Percentiles rank a stretch among this genome's conserved stretches.
Conservation (phyloP, 2,329 filamentous ascomycete species). For the Arthroderma uncinatum region DNA sequence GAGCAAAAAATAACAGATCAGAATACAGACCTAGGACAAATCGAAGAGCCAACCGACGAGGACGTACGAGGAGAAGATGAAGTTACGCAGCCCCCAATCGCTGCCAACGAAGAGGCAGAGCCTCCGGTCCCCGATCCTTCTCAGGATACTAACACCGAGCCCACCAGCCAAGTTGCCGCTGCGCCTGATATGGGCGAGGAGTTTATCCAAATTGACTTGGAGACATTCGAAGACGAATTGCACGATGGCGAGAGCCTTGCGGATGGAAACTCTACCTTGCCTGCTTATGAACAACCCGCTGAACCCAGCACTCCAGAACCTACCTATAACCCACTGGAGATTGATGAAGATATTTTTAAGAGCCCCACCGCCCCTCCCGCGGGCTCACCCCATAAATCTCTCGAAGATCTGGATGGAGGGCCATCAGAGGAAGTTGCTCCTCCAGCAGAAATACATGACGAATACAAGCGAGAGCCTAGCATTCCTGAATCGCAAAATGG, state of each 20-base stretch:
- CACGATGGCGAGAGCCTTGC: background rate
- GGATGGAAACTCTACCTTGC: background rate
- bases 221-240: background rate
- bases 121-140: background rate
- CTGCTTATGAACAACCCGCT: background rate
- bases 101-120: background rate
- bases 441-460: background rate
- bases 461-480: background rate
- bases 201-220: conserved; percentile 8
- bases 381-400: conserved; percentile 8
- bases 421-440: conserved; percentile 1
- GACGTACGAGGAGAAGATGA: conserved; percentile 26
- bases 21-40: background rate
- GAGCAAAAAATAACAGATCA: conserved; percentile 4
- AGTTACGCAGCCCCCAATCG: conserved; percentile 12
- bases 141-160: background rate
- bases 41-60: background rate
- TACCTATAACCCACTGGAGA: conserved; percentile 24
- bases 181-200: background rate
- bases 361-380: conserved; percentile 15
- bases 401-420: background rate
- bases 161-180: background rate
- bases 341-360: conserved; percentile 25
- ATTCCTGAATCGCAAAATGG: background rate
- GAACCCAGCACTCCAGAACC: conserved; percentile 15